phyloP scores from a whole-genome alignment of 768 basidiomycete genomes.

The Mycena rosella region DNA sequence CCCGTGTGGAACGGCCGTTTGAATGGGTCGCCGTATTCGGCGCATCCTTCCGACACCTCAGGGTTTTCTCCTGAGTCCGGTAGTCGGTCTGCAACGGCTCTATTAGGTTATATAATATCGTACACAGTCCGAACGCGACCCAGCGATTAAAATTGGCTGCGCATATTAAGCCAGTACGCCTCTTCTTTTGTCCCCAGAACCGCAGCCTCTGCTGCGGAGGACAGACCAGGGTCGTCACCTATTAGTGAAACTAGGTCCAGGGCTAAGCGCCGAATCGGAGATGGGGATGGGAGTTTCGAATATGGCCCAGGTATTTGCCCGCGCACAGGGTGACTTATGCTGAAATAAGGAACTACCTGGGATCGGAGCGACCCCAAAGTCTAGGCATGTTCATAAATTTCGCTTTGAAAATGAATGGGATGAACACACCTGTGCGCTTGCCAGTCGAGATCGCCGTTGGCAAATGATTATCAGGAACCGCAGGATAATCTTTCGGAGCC shows the following conservation, averaged over 20 bases:
- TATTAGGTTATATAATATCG: too few species aligned
- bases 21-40: conserved; percentile 25
- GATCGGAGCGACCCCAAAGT: conserved; percentile 63
- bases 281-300: conserved; percentile 65
- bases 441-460: conserved; percentile 65
- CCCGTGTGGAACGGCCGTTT: too few species aligned
- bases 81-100: too few species aligned
- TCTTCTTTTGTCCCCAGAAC: conserved; percentile 53
- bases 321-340: conserved; percentile 77
- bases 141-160: background rate
- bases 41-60: conserved; percentile 26
- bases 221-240: conserved; percentile 30
- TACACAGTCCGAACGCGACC: background rate
- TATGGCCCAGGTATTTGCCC: conserved; percentile 86
- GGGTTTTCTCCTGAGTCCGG: too few species aligned
- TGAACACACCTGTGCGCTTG: conserved; percentile 59
- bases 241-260: conserved; percentile 69
- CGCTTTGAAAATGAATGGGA: background rate
- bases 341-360: conserved; percentile 85
- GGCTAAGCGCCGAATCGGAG: conserved; percentile 65
- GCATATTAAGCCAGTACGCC: conserved; percentile 52
- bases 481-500: conserved; percentile 61
- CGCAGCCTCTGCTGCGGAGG: conserved; percentile 41
- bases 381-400: conserved; percentile 48
- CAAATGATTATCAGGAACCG: conserved; percentile 71